phyloP scores from a whole-genome alignment of 1,139 yeast genomes.

The Lodderomyces pseudojiufengensis region DNA sequence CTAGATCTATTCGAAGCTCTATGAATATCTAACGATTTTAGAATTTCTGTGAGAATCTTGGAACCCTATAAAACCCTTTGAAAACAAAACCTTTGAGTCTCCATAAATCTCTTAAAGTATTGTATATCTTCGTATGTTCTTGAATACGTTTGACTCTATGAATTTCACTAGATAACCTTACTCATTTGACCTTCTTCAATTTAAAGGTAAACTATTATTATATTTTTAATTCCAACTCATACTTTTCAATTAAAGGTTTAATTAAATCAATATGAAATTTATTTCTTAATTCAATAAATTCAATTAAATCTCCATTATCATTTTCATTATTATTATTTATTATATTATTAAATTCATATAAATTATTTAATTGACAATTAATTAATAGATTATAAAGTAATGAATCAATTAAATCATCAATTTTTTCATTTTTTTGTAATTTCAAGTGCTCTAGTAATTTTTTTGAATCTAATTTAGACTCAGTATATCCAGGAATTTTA shows the following conservation, averaged over 20 bases:
- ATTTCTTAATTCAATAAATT: conserved; percentile 12
- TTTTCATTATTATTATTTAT: background rate
- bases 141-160: too few relatives aligned
- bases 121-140: too few relatives aligned
- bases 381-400: conserved; percentile 33
- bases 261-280: conserved; percentile 14
- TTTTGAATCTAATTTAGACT: conserved; percentile 6
- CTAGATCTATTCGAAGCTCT: too few relatives aligned
- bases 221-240: conserved; percentile 10
- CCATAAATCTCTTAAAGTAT: too few relatives aligned
- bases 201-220: too few relatives aligned
- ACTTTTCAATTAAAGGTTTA: conserved; percentile 11
- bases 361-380: conserved; percentile 21
- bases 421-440: conserved; percentile 18
- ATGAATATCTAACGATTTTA: too few relatives aligned
- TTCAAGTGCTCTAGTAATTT: conserved; percentile 12
- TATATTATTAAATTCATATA: conserved; percentile 6
- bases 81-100: too few relatives aligned
- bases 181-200: too few relatives aligned
- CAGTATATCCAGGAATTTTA: conserved; percentile 8
- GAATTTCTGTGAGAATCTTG: too few relatives aligned
- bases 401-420: conserved; percentile 42
- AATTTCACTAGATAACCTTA: too few relatives aligned
- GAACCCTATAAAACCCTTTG: too few relatives aligned
- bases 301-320: conserved; percentile 10